These are phyloP conservation scores for Nidula microcarpa DNA, from an alignment of 768 basidiomycete species.

Conservation along the genomic window DNA sequence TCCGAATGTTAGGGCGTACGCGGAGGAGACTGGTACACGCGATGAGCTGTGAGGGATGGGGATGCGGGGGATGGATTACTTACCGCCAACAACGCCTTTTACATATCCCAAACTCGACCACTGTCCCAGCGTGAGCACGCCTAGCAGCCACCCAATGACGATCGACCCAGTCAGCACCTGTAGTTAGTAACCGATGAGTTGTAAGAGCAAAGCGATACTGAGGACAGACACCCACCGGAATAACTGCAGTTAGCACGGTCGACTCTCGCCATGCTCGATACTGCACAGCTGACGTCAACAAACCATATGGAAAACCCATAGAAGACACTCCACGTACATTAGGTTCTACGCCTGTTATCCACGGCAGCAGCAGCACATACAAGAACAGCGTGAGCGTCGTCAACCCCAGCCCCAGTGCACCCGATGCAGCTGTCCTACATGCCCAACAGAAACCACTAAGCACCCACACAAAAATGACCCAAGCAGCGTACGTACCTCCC, in stretches of 20 bases:
- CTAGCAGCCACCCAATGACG: constrained; percentile 64
- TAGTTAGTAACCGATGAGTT: neutral
- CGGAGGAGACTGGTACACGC: constrained; percentile 50
- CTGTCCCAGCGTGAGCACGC: constrained; percentile 59
- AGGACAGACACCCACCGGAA: constrained; percentile 42
- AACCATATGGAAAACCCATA: neutral
- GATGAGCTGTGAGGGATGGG: neutral
- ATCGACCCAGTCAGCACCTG: constrained; percentile 64
- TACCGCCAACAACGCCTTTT: constrained; percentile 62
- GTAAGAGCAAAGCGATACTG: neutral
- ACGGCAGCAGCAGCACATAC: constrained; percentile 67
- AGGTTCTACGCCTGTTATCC: constrained; percentile 63
- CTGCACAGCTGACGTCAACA: constrained; percentile 15
- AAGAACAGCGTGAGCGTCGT: constrained; percentile 70
- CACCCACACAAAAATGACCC: too few species aligned
- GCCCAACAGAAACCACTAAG: neutral
- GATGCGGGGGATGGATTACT: constrained; percentile 10
- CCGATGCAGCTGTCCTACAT: constrained; percentile 48
- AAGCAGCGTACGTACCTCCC: constrained; percentile 40
- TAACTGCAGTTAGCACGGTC: constrained; percentile 60
- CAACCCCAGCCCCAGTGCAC: constrained; percentile 51
- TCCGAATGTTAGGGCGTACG: constrained; percentile 73
- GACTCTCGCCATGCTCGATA: constrained; percentile 76
- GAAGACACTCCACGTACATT: constrained; percentile 46
- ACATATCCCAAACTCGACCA: constrained; percentile 67